Base-by-base conservation (phyloP, 2,329 filamentous ascomycete species). In the Penicillium sp. region DNA sequence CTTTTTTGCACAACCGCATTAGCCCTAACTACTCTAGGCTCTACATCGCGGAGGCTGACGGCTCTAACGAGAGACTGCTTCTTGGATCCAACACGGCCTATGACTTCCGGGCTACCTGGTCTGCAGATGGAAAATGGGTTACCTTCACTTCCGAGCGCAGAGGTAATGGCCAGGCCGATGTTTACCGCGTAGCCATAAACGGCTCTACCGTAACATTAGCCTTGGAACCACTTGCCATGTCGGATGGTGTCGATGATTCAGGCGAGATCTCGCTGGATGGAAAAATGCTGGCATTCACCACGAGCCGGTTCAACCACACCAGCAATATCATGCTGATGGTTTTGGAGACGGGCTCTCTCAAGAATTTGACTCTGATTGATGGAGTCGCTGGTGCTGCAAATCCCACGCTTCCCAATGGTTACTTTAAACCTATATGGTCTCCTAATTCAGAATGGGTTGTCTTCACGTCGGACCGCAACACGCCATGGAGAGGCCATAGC, bases 341-440 rank as follows among this genome's bases (percentile, higher is more conserved):
- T 8, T 37, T 50, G 10, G 30, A 44, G 18, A 39, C 29, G 8
- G 40, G 47, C 9, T 20, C 23, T 1, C 6, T 36, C 4, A 42
- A 23, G 30, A 54, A 54, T 24, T 40, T 54, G 26, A 50, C 42
- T 5, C 40, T 45, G n/a, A 13, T 40, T 9, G 13, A n/a, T 36
- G 33, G 34, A 27, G 40, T 54, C 4, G 23, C 51, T 20, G 34
- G 33, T 17, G 33, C 33, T 37, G 42, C 42, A 2, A 45, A 29
- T 17, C 37, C 45, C 12, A 40, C 15, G 21, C 20, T 30, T 0
- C 46, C 51, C 4, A 54, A 40, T 60, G 62, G 62, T 52, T 63
- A 62, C 59, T 65, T 65, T 59, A 60, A 56, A 54, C 52, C 48
- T 45, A 62, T 51, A 54, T 60, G 58, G 61, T 60, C 61, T 46